phyloP scores from a whole-genome alignment of 345 rosid genomes.

The Lepidium aucheri region DNA sequence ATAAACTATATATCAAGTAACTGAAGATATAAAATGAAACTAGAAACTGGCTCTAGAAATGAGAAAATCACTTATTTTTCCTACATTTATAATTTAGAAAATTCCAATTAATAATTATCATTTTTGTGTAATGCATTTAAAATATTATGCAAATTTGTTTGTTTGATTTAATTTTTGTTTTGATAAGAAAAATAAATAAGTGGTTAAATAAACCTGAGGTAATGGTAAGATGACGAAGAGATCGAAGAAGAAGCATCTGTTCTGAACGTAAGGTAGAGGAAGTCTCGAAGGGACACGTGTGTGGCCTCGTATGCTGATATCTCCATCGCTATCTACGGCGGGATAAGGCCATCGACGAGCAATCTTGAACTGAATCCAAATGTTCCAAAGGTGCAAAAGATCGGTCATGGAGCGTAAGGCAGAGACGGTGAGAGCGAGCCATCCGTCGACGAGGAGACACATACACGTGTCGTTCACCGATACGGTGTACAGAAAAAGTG shows the following conservation, averaged over 20 bases:
- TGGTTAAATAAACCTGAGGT: conserved; percentile 57
- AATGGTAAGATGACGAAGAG: conserved; percentile 79
- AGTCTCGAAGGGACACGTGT: conserved; percentile 17
- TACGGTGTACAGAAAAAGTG: conserved; percentile 80
- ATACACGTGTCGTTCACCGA: conserved; percentile 60
- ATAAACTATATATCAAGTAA: too few species aligned
- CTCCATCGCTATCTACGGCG: conserved; percentile 12
- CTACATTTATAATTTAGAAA: neutral
- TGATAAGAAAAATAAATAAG: neutral
- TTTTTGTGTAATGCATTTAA: neutral
- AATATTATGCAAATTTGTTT: too few species aligned
- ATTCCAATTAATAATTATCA: neutral
- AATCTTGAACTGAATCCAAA: conserved; percentile 73
- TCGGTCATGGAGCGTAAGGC: conserved; percentile 93
- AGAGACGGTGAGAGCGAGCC: conserved; percentile 91
- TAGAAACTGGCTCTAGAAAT: too few species aligned
- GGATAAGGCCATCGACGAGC: conserved; percentile 30
- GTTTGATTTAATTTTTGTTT: too few species aligned
- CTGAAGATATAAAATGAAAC: too few species aligned
- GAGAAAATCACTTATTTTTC: neutral
- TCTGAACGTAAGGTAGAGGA: conserved; percentile 45
- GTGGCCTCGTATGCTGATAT: conserved; percentile 6
- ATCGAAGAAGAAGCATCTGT: conserved; percentile 72
- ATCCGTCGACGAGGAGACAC: conserved; percentile 86
- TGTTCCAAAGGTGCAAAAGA: conserved; percentile 76